Conservation (phyloP, 1,139 yeast species). For the Spencermartinsiella ligniputridi region DNA sequence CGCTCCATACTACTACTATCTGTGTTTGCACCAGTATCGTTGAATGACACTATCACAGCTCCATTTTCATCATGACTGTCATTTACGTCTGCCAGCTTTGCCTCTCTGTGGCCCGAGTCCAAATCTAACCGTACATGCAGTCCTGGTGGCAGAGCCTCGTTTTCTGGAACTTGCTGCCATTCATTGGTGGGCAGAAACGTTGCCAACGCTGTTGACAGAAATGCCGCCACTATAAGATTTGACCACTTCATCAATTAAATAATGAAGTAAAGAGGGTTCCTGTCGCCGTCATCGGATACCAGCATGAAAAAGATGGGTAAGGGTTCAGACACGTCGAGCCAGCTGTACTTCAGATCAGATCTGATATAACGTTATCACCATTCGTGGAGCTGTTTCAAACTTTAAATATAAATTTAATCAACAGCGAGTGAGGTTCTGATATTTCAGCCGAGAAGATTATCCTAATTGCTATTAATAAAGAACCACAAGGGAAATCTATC, state of each 20-base stretch:
- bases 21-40: conserved; percentile 5
- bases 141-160: conserved; percentile 73
- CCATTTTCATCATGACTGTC: conserved; percentile 14
- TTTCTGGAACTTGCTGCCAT: conserved; percentile 66
- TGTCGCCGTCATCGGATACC: too few species aligned
- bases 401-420: too few species aligned
- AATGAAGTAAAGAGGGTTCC: too few species aligned
- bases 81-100: conserved; percentile 38
- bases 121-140: conserved; percentile 67
- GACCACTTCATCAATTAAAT: neutral
- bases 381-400: too few species aligned
- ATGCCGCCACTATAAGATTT: neutral
- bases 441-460: too few species aligned
- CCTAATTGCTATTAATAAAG: too few species aligned
- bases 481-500: too few species aligned
- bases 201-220: neutral
- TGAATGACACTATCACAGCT: conserved; percentile 7
- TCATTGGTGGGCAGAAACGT: conserved; percentile 40
- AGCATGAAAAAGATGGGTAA: too few species aligned
- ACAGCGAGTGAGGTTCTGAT: too few species aligned
- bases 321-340: too few species aligned
- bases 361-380: too few species aligned
- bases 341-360: too few species aligned
- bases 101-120: conserved; percentile 65
- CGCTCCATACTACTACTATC: conserved; percentile 1